Percentiles rank a stretch among this genome's conserved stretches.
phyloP scores from a whole-genome alignment of 2,329 filamentous ascomycete genomes.

The Furcasterigmium sp. region DNA sequence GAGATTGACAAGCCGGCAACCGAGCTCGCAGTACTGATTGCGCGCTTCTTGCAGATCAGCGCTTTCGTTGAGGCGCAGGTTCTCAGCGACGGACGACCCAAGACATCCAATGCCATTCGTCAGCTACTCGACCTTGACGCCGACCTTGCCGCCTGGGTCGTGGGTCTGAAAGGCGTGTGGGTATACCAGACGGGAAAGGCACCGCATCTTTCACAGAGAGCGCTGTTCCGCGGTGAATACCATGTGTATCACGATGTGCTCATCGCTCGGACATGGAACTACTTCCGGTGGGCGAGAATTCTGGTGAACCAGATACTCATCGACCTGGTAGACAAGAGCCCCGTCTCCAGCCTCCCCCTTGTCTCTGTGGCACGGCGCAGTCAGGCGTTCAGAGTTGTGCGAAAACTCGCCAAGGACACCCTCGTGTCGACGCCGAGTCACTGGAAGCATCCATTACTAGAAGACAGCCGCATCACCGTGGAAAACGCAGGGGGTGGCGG shows the following conservation, averaged over 20 bases:
- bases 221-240: slow-evolving; percentile 46
- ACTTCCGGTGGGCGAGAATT: slow-evolving; percentile 55
- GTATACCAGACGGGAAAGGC: slow-evolving; percentile 26
- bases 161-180: slow-evolving; percentile 27
- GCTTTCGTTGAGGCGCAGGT: slow-evolving; percentile 25
- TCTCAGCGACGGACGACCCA: slow-evolving; percentile 29
- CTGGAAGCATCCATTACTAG: slow-evolving; percentile 44
- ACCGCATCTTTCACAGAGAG: slow-evolving; percentile 27
- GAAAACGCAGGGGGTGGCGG: slow-evolving; percentile 32
- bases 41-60: slow-evolving; percentile 33
- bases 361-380: slow-evolving; percentile 22
- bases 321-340: slow-evolving; percentile 29
- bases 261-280: slow-evolving; percentile 50
- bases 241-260: slow-evolving; percentile 51
- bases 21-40: slow-evolving; percentile 33
- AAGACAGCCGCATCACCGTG: slow-evolving; percentile 26
- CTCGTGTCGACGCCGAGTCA: slow-evolving; percentile 42
- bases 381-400: slow-evolving; percentile 26
- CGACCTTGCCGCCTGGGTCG: slow-evolving; percentile 33
- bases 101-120: slow-evolving; percentile 27
- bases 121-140: slow-evolving; percentile 34
- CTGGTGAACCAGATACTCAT: slow-evolving; percentile 46
- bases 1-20: slow-evolving; percentile 31
- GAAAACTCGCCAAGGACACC: slow-evolving; percentile 34
- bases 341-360: slow-evolving; percentile 27